Conservation (phyloP, 169 alveolate genomes). For the Eimeria acervulina region DNA sequence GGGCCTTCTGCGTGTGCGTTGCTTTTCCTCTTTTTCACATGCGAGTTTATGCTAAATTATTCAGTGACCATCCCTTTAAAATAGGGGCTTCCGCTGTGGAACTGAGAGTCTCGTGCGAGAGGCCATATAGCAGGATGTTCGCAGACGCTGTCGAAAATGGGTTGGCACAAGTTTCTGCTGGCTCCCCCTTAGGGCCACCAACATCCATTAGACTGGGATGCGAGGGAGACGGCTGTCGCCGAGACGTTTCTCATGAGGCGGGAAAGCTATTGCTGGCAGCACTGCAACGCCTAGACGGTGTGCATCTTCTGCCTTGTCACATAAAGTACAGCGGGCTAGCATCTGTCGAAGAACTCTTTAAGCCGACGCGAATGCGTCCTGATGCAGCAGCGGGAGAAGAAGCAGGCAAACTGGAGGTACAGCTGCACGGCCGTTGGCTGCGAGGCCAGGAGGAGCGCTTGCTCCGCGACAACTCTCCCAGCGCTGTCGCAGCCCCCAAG, state of each 20-base stretch:
- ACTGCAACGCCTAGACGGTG: neutral
- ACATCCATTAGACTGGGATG: neutral
- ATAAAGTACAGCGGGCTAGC: constrained; percentile 56
- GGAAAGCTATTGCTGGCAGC: neutral
- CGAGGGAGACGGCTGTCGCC: neutral
- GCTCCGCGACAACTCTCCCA: neutral
- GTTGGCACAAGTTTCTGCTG: neutral
- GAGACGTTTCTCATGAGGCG: neutral
- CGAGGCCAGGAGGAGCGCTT: constrained; percentile 51
- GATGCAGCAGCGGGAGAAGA: neutral
- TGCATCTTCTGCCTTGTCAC: constrained; percentile 61
- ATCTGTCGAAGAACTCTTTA: neutral
- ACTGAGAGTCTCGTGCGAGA: neutral
- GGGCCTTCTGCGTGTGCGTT: too few species aligned
- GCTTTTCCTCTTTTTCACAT: too few species aligned
- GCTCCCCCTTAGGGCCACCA: neutral
- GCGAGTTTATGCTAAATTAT: too few species aligned
- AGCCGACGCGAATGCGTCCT: neutral
- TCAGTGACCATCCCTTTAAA: neutral
- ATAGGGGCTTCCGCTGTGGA: neutral
- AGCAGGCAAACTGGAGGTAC: neutral
- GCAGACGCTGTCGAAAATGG: constrained; percentile 45
- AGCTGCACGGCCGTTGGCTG: constrained; percentile 59
- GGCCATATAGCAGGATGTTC: constrained; percentile 21
- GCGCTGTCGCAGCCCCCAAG: neutral